Conservation (phyloP, 2,329 filamentous ascomycete species). For the Colletotrichum cuscutae region DNA sequence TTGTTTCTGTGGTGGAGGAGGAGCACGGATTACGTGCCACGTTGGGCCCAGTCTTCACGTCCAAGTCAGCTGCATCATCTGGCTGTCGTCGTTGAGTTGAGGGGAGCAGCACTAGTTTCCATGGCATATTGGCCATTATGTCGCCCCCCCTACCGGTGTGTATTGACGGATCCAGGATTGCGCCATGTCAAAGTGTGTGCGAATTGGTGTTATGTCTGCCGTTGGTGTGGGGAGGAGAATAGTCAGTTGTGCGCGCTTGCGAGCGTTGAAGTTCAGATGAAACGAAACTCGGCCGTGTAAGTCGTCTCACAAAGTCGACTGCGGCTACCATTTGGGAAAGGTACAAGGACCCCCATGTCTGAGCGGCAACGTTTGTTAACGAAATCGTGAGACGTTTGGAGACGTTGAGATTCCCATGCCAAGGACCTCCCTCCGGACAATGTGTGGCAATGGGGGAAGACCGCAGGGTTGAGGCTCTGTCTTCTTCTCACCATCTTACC, state of each 20-base stretch:
- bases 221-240: not conserved
- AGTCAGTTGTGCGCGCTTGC: constrained; percentile 1
- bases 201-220: constrained; percentile 10
- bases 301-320: constrained; percentile 23
- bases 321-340: not conserved
- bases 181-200: not conserved
- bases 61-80: not conserved
- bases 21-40: not conserved
- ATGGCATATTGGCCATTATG: not conserved
- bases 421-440: not conserved
- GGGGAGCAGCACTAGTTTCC: constrained; percentile 19
- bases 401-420: not conserved
- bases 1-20: not conserved
- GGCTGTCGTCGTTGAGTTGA: constrained; percentile 5
- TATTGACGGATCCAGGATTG: constrained; percentile 4
- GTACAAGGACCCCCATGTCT: constrained; percentile 15
- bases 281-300: constrained; percentile 25
- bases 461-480: constrained; percentile 24
- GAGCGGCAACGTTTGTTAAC: constrained; percentile 1
- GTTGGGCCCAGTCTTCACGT: not conserved
- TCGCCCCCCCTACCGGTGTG: not conserved
- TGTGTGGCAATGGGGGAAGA: not conserved
- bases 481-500: constrained; percentile 10
- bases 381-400: constrained; percentile 8
- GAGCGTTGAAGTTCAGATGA: constrained; percentile 21